Percentiles rank a stretch among this genome's conserved stretches.
Conservation (phyloP, 768 basidiomycete species). For the Suillus clintonianus region DNA sequence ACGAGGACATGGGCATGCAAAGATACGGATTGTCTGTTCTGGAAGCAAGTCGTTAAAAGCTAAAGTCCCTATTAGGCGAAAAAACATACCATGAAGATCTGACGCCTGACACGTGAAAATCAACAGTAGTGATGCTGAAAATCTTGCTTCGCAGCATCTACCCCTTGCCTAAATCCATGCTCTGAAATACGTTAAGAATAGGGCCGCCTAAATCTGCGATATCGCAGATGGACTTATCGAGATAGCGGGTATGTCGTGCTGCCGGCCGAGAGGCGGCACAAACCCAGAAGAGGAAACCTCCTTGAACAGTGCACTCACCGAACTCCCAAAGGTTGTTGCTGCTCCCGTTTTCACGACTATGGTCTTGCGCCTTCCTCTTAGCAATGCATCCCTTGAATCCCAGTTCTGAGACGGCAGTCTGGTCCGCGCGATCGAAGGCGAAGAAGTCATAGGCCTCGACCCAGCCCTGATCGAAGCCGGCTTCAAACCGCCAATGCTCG, state of each 20-base stretch:
- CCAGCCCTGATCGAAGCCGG: slow-evolving; percentile 74
- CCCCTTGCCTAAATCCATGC: slow-evolving; percentile 65
- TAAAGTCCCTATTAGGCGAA: background rate
- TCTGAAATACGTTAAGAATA: slow-evolving; percentile 32
- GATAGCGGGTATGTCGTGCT: slow-evolving; percentile 3
- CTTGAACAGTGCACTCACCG: slow-evolving; percentile 38
- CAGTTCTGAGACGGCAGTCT: slow-evolving; percentile 48
- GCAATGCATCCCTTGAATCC: slow-evolving; percentile 70
- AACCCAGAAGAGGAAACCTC: background rate
- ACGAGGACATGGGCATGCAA: slow-evolving; percentile 3
- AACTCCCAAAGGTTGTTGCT: slow-evolving; percentile 64
- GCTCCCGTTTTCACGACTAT: slow-evolving; percentile 41
- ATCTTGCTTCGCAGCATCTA: slow-evolving; percentile 42
- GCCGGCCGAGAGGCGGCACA: background rate
- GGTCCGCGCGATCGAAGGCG: slow-evolving; percentile 16
- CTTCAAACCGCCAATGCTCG: slow-evolving; percentile 66
- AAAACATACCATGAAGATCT: background rate
- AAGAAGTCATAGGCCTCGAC: slow-evolving; percentile 67
- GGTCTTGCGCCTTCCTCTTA: slow-evolving; percentile 43
- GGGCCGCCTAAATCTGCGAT: slow-evolving; percentile 15
- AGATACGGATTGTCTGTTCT: slow-evolving; percentile 2
- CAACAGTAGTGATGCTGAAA: slow-evolving; percentile 36
- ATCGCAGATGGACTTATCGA: slow-evolving; percentile 1
- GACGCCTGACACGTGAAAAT: slow-evolving; percentile 3
- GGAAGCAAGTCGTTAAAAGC: slow-evolving; percentile 1